Evolutionary conservation across 2,329 filamentous ascomycete genomes (phyloP), one percentile per base, ranked within the genome.

Genomic region (Endothia cerciana): DNA sequence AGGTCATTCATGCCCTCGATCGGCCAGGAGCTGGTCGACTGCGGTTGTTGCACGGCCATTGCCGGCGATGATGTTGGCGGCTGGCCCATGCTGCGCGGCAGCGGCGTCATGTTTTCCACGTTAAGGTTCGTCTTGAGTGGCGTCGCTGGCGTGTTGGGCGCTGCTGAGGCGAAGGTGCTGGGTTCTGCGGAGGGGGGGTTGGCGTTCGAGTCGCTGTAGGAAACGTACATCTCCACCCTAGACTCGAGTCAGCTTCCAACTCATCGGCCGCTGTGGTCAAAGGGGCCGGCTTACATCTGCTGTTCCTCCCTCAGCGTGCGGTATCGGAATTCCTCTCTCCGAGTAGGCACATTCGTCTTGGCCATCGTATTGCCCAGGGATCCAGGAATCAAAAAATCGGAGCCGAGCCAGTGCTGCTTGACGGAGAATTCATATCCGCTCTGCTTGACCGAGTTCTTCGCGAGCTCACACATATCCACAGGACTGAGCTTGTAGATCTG

Each of bases 401-500:
- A 82, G 3, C 95, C 95, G 4, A 99, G 82, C 94, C 94, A 99
- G 76, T 93, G 88, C 74, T 94, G 89, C 79, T 99, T 99, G 73
- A 98, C 83, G 15, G 89, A 86, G 72, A 91, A 83, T 76, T 99
- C 95, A 74, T 97, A 99, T 7, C 95, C 95, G 75, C 93, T 97
- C 77, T 99, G 95, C 72, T 90, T 88, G 49, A 99, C 95, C 11
- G 93, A 97, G 76, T 98, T 94, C 79, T 97, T 97, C 30, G 95
- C 95, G 65, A 99, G 79, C 79, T 99, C 95, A 75, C 95, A 98
- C 95, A 99, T 99, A 74, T 99, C 95, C 4, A 98, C 94, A 0
- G 94, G 91, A 73, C 90, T 96, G 47, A 99, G 87, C 80, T 98
- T 98, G 81, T 98, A 99, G 66, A 99, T 99, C 78, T 99, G 95